Evolutionary conservation across 2,329 filamentous ascomycete species (phyloP).

Genomic region (Epichloe sylvatica): DNA sequence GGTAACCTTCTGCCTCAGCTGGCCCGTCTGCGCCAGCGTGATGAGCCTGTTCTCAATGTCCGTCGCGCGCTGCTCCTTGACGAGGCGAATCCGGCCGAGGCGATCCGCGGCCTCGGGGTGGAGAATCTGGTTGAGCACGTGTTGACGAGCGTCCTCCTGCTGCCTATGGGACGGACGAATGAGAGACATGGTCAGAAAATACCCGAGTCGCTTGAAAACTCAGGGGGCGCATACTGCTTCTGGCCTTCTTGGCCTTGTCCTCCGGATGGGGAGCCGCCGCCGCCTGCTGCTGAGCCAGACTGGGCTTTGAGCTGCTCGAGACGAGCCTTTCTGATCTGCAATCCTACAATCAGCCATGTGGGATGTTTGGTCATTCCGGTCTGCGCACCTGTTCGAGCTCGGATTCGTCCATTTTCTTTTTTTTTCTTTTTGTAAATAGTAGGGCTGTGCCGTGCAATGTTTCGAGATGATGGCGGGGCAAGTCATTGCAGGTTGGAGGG

Average conservation of each 20-base stretch:
- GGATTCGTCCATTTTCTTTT: slow-evolving; percentile 26
- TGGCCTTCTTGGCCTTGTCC: slow-evolving; percentile 47
- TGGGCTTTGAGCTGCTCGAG: slow-evolving; percentile 83
- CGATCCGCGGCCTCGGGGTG: slow-evolving; percentile 87
- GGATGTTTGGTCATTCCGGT: background rate
- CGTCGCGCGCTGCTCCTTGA: slow-evolving; percentile 79
- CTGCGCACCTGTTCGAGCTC: slow-evolving; percentile 26
- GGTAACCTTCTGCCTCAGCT: slow-evolving; percentile 75
- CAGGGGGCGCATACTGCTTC: slow-evolving; percentile 23
- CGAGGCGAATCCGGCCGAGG: slow-evolving; percentile 82
- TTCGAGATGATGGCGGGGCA: slow-evolving; percentile 3
- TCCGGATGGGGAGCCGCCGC: slow-evolving; percentile 19
- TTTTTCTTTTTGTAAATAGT: background rate
- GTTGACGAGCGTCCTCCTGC: slow-evolving; percentile 55
- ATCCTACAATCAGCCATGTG: slow-evolving; percentile 1
- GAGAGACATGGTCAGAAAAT: background rate
- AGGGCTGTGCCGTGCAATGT: background rate
- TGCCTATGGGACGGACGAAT: slow-evolving; percentile 19
- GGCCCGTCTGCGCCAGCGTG: slow-evolving; percentile 75
- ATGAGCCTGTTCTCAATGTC: slow-evolving; percentile 90
- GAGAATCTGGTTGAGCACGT: slow-evolving; percentile 83
- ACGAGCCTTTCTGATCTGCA: slow-evolving; percentile 76
- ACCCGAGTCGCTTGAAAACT: no score
- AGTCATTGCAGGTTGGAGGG: slow-evolving; percentile 7
- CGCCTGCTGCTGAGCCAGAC: slow-evolving; percentile 35